Evolutionary conservation across 176 grass and related monocot genomes (phyloP), one percentile per base, ranked within the genome.

Genomic region (Bolboschoenus planiculmis): DNA sequence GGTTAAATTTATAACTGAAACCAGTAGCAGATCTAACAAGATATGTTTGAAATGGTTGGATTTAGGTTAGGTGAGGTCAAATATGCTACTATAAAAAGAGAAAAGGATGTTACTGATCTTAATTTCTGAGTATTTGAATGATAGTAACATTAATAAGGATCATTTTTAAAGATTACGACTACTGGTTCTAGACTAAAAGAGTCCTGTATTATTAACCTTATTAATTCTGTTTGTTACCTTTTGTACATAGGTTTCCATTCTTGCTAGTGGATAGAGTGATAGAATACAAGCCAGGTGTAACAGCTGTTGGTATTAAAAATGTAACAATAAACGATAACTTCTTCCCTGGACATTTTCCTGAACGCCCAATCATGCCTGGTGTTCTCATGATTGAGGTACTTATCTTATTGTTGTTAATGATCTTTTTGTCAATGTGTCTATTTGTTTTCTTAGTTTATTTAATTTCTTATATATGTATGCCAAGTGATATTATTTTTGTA

Each of bases 251-350:
- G 80, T 90, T 94, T 51, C 95, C 95, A 56, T 97, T 97, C 83
- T 88, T 97, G 58, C 39, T 97, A 46, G 95, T 97, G 64, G 95
- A 97, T 84, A 87, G 92, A 86, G 92, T 97, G 53, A 92, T 97
- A 23, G 95, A 97, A 79, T 94, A 91, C 88, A 90, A 90, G 65
- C 85, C 85, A 73, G 84, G 88, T 68, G 72, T 71, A 51, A 80
- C 88, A 37, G 88, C 72, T 53, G 88, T 90, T 78, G 88, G 81
- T 35, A 87, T 90, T 56, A 98, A 98, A 87, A 98, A 98, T 77
- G 89, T 98, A 56, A 94, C 95, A 0, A 98, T 98, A 80, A 98
- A 98, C 55, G 95, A 98, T 81, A 94, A 98, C 58, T 98, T 98
- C 60, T 98, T 98, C 43, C 88, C 85, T n/a, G 88, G 88, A 14